A percentile compares a stretch with the other conserved stretches of the same genome.
These are phyloP conservation scores for Mesembryanthemum crystallinum DNA, from an alignment of 148 eudicot genomes.

Conservation along the genomic window DNA sequence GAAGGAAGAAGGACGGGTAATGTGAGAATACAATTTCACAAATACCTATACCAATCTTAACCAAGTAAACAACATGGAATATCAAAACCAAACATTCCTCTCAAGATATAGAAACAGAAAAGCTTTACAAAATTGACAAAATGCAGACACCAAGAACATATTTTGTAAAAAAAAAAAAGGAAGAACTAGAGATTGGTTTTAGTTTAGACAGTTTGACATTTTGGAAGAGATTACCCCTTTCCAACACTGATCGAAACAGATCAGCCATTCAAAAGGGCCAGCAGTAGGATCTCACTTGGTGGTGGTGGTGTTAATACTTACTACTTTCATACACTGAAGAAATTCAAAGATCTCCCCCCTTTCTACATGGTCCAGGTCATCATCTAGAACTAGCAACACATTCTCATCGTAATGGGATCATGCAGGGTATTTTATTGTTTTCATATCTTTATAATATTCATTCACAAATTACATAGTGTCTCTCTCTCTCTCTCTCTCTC, in stretches of 20 bases:
- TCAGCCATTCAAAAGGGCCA: not conserved
- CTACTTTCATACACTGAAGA: not conserved
- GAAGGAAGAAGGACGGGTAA: not conserved
- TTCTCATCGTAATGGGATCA: too few relatives aligned
- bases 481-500: too few relatives aligned
- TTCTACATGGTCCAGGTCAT: not conserved
- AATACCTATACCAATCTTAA: not conserved
- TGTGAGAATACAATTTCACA: not conserved
- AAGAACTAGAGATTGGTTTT: too few relatives aligned
- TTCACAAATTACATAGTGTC: too few relatives aligned
- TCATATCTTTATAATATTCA: too few relatives aligned
- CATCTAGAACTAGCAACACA: too few relatives aligned
- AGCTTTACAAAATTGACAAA: not conserved
- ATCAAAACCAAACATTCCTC: not conserved
- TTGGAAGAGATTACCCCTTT: not conserved
- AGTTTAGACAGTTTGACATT: too few relatives aligned
- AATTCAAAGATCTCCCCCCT: not conserved
- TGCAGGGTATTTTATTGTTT: too few relatives aligned
- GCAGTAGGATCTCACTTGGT: not conserved
- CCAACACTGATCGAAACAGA: not conserved
- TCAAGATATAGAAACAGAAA: not conserved
- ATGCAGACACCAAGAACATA: not conserved
- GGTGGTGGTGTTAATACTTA: not conserved
- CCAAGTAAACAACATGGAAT: not conserved
- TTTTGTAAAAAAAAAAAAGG: slow-evolving; percentile 1